Percentiles rank a stretch among this genome's conserved stretches.
Evolutionary conservation across 2,329 filamentous ascomycete species (phyloP).

Genomic region (Fusarium burgessii): DNA sequence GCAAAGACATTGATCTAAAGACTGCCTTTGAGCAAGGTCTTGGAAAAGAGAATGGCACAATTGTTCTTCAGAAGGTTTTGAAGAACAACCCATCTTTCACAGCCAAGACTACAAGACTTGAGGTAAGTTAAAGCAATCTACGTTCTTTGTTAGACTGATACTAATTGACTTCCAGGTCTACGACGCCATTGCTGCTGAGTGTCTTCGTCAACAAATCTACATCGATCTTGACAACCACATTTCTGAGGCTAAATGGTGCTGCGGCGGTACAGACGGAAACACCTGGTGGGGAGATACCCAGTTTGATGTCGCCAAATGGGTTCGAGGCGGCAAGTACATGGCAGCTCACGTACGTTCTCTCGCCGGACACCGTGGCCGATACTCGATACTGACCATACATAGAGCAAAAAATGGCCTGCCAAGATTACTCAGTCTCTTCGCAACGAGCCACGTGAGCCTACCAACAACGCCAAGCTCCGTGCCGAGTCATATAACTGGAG

Average conservation of each 20-base stretch:
- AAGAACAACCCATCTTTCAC: constrained; percentile 68
- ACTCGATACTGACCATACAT: rapidly evolving
- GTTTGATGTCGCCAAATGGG: constrained; percentile 70
- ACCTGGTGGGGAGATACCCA: constrained; percentile 71
- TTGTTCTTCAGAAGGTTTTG: constrained; percentile 64
- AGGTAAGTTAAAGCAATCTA: constrained; percentile 48
- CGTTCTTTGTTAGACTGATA: rapidly evolving
- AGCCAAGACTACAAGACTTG: constrained; percentile 64
- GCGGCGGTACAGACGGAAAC: constrained; percentile 65
- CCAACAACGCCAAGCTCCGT: constrained; percentile 44
- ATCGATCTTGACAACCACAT: constrained; percentile 73
- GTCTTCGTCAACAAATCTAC: constrained; percentile 64
- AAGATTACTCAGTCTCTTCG: constrained; percentile 56
- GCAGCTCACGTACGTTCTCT: constrained; percentile 61
- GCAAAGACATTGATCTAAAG: constrained; percentile 59
- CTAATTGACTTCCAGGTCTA: constrained; percentile 50
- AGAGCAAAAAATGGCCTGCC: constrained; percentile 29
- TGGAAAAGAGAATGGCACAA: constrained; percentile 65
- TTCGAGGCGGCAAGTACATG: constrained; percentile 70
- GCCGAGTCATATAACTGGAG: constrained; percentile 65
- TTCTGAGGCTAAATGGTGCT: constrained; percentile 70
- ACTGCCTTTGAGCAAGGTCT: constrained; percentile 60
- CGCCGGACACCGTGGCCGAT: rapidly evolving
- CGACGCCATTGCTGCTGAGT: constrained; percentile 71
- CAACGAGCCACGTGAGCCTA: constrained; percentile 64